Percentiles rank a stretch among this genome's conserved stretches.
phyloP scores from a whole-genome alignment of 306 rosid species.

The Neltuma alba region DNA sequence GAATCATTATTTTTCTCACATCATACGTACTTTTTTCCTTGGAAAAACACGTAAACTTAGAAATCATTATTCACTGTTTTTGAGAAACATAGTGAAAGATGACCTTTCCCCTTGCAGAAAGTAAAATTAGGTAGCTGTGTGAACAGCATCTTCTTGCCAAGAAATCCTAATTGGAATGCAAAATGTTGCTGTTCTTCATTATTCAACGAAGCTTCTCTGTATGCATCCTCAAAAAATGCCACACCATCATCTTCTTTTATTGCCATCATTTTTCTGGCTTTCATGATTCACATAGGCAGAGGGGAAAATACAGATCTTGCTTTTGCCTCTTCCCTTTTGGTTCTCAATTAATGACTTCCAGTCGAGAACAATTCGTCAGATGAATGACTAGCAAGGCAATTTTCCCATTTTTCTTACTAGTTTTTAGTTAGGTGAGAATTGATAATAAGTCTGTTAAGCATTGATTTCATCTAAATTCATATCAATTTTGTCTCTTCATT shows the following conservation, averaged over 20 bases:
- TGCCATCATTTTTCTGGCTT: neutral
- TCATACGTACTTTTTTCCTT: no score
- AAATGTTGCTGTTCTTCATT: constrained; percentile 62
- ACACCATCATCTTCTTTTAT: constrained; percentile 42
- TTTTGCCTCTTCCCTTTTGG: neutral
- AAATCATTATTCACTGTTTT: no score
- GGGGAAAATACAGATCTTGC: neutral
- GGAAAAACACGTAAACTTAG: no score
- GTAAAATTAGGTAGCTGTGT: constrained; percentile 53
- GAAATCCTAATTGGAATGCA: constrained; percentile 43
- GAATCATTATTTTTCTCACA: neutral
- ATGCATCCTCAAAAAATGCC: constrained; percentile 48
- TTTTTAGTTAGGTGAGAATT: neutral
- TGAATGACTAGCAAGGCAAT: neutral
- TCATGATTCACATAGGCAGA: neutral
- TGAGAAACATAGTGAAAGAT: no score
- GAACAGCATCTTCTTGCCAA: constrained; percentile 51
- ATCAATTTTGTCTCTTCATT: neutral
- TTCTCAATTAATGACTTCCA: neutral
- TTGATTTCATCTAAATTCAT: neutral
- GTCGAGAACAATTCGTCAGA: neutral
- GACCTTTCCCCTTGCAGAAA: constrained; percentile 22
- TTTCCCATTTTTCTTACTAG: neutral
- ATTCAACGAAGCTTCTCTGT: constrained; percentile 51
- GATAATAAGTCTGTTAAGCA: neutral